Evolutionary conservation across 169 alveolate species (phyloP).

Genomic region (Cystoisospora suis): DNA sequence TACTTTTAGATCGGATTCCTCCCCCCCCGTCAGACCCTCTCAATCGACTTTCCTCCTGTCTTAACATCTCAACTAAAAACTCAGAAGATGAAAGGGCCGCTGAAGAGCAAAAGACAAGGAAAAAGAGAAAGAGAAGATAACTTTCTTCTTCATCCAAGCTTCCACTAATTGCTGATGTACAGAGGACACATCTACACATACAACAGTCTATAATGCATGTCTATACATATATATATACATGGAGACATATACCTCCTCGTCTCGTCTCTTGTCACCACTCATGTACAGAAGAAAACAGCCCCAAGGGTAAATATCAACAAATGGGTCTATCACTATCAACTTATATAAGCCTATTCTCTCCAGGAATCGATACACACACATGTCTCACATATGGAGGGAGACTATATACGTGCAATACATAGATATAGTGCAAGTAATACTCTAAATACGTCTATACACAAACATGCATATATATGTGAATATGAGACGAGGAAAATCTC

Average conservation of each 20-base stretch:
- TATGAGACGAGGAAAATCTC: neutral
- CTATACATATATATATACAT: neutral
- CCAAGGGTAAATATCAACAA: neutral
- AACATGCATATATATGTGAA: neutral
- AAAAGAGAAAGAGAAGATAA: neutral
- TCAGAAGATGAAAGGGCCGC: conserved; percentile 14
- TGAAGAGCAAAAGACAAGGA: neutral
- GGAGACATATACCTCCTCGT: neutral
- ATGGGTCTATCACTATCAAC: neutral
- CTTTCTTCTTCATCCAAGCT: neutral
- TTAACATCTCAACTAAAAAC: neutral
- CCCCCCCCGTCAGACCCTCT: neutral
- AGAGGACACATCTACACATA: neutral
- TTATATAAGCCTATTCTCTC: neutral
- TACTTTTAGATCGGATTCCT: neutral
- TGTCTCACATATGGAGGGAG: neutral
- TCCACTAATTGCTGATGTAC: neutral
- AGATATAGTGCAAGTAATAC: neutral
- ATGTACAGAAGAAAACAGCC: neutral
- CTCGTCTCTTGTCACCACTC: neutral
- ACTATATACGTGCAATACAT: neutral
- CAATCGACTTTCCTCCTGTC: neutral
- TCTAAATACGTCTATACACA: neutral
- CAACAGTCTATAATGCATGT: neutral
- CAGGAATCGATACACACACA: neutral